Conservation (phyloP, 2,329 filamentous ascomycete species). For the Stachybotrys chartarum region DNA sequence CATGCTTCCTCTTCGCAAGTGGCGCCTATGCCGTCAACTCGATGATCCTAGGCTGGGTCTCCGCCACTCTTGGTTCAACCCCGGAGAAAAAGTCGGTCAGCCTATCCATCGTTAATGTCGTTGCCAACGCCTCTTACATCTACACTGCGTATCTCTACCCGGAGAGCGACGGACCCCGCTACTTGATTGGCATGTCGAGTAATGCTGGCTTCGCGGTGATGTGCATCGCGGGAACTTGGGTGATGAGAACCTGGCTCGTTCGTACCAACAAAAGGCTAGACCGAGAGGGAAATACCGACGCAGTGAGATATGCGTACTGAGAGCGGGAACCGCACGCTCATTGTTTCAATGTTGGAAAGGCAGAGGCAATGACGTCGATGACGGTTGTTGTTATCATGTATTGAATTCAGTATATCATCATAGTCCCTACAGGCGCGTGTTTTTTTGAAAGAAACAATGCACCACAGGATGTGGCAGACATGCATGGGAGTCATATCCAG, state of each 20-base stretch:
- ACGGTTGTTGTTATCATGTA: background rate
- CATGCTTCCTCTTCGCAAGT: conserved; percentile 26
- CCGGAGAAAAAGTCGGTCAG: conserved; percentile 36
- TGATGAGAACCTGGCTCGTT: conserved; percentile 15
- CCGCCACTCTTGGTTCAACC: conserved; percentile 31
- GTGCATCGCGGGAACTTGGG: conserved; percentile 17
- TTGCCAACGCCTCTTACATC: conserved; percentile 35
- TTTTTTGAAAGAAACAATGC: too few species aligned
- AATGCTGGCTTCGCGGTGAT: conserved; percentile 17
- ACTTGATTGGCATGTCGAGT: conserved; percentile 29
- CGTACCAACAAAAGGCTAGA: conserved; percentile 16
- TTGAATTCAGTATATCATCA: background rate
- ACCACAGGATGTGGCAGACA: too few species aligned
- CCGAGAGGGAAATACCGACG: conserved; percentile 4
- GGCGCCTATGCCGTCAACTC: conserved; percentile 32
- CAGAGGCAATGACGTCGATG: too few species aligned
- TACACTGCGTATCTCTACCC: conserved; percentile 39
- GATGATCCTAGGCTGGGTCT: conserved; percentile 35
- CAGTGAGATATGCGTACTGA: conserved; percentile 13
- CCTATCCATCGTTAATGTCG: conserved; percentile 34
- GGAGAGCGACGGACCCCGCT: conserved; percentile 29
- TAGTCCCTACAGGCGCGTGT: too few species aligned
- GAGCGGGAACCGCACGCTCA: background rate
- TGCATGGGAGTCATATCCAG: too few species aligned
- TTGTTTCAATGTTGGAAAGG: too few species aligned